Percentiles rank a stretch among this genome's conserved stretches.
phyloP scores from a whole-genome alignment of 2,329 filamentous ascomycete genomes.

The Talaromyces sp. region DNA sequence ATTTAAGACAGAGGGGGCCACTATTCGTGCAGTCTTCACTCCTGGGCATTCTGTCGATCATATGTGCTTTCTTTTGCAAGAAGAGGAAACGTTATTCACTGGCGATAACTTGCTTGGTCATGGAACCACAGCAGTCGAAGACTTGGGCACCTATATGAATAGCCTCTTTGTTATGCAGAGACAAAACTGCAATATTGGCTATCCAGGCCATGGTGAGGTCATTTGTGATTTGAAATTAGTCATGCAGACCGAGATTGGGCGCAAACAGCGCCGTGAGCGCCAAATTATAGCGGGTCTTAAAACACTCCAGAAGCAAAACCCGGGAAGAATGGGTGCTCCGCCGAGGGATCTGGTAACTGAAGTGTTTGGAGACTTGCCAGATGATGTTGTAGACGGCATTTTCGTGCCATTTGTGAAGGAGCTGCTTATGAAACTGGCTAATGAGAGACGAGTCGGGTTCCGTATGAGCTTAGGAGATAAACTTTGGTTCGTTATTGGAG shows the following conservation, averaged over 20 bases:
- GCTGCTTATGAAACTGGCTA: slow-evolving; percentile 38
- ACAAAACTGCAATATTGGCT: slow-evolving; percentile 33
- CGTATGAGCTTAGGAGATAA: slow-evolving; percentile 28
- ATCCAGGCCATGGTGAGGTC: slow-evolving; percentile 41
- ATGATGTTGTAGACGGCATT: slow-evolving; percentile 29
- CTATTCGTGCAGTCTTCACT: slow-evolving; percentile 38
- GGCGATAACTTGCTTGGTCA: slow-evolving; percentile 73
- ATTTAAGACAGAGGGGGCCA: slow-evolving; percentile 35
- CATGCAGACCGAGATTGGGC: slow-evolving; percentile 30
- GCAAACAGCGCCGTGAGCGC: slow-evolving; percentile 35
- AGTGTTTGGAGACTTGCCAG: slow-evolving; percentile 34
- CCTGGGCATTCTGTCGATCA: slow-evolving; percentile 72
- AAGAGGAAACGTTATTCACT: slow-evolving; percentile 71
- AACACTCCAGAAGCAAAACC: background rate
- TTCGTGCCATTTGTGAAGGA: slow-evolving; percentile 41
- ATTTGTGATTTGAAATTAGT: slow-evolving; percentile 34
- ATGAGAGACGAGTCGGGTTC: slow-evolving; percentile 39
- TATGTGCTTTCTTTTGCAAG: slow-evolving; percentile 64
- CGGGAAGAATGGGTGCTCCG: slow-evolving; percentile 23
- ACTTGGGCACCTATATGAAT: slow-evolving; percentile 33
- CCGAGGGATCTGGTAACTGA: slow-evolving; percentile 37
- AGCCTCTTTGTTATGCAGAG: slow-evolving; percentile 27
- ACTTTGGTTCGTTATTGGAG: slow-evolving; percentile 29
- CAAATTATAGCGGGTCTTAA: slow-evolving; percentile 33
- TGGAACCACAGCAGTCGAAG: slow-evolving; percentile 35